Evolutionary conservation across 768 basidiomycete species (phyloP), one percentile per base, ranked within the genome.

Genomic region (Suillus cothurnatus): DNA sequence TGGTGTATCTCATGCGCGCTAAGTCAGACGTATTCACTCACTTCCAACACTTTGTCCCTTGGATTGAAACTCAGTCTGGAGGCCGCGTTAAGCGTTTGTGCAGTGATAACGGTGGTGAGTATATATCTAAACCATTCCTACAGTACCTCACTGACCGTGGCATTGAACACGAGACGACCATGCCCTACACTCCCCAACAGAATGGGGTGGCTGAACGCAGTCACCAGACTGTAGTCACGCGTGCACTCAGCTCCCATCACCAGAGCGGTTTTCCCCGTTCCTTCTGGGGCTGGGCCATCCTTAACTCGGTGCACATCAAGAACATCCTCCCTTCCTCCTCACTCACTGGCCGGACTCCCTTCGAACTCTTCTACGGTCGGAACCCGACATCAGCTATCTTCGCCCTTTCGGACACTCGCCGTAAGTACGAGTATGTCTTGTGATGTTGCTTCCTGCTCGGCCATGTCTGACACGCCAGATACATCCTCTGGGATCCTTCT

Each of bases 121-220:
- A 68, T 12, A 39, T 70, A 1, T 55, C 49, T 6, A 45, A 6
- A 4, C 52, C 39, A 9, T 62, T 65, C 6, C 41, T 61, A 17
- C n/a, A 31, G 1, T 50, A 66, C 45, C 43, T 70, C 4, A 12
- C 32, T 3, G 19, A 15, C 0, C 56, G 28, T 26, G 66, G 70
- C 0, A 69, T 63, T 6, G 49, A 21, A 2, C 64, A 62, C 3
- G 47, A 66, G 41, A 4, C 28, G 15, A 71, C 72, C 8, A 59
- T 61, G 15, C 64, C 56, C 9, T 19, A 72, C n/a, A 70, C 71
- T 4, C 73, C 74, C 0, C 67, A 73, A 32, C 72, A 76, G 50
- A 78, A 77, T 59, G 71, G 73, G 12, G 61, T 75, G 17, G 72
- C 76, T 2, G 74, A 78, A 60, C 50, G 71, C 0, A 70, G 73